Evolutionary conservation across 2,329 filamentous ascomycete species (phyloP), one percentile per base, ranked within the genome.

Genomic region (Cladosporium sphaerospermum): DNA sequence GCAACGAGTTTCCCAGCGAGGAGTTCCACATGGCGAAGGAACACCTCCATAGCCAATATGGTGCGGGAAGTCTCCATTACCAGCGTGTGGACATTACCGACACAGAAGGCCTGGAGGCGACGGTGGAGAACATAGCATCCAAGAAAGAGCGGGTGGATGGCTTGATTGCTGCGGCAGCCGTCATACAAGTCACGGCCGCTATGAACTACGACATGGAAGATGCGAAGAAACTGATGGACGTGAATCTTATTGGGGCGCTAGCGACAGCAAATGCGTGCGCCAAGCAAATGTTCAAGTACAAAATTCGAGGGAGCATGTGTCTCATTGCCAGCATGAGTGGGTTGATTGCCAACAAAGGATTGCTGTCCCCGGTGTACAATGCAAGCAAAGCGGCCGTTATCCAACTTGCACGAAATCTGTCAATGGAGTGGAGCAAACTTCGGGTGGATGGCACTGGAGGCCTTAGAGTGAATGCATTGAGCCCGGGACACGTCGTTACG

Each of bases 371-470:
- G n/a, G n/a, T n/a, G n/a, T n/a, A n/a, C n/a, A n/a, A n/a, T n/a
- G n/a, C n/a, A n/a, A n/a, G n/a, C n/a, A 81, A 81, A 65, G 72
- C 78, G 0, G 78, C 75, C 0, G 73, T 81, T 4, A 73, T 76
- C 28, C 78, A 81, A 59, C 69, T 81, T 3, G 68, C 70, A 2
- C 71, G 78, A 23, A 77, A 72, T 4, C 68, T 81, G 45, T 76
- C 79, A 0, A 77, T 77, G 55, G 79, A 81, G 63, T 80, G 74
- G 75, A 34, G 45, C 34, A 47, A 47, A 5, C 10, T 37, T 6
- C 34, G 11, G 34, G 34, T n/a, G 5, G 45, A 47, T 39, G 34
- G 45, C 9, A 14, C 34, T 1, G 32, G 32, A 7, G 77, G 69
- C 43, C 66, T 67, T 36, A 48, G 66, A 8, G 63, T 69, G 40